Evolutionary conservation across 139 green algal species (phyloP).

Genomic region (Chlorella sorokiniana): DNA sequence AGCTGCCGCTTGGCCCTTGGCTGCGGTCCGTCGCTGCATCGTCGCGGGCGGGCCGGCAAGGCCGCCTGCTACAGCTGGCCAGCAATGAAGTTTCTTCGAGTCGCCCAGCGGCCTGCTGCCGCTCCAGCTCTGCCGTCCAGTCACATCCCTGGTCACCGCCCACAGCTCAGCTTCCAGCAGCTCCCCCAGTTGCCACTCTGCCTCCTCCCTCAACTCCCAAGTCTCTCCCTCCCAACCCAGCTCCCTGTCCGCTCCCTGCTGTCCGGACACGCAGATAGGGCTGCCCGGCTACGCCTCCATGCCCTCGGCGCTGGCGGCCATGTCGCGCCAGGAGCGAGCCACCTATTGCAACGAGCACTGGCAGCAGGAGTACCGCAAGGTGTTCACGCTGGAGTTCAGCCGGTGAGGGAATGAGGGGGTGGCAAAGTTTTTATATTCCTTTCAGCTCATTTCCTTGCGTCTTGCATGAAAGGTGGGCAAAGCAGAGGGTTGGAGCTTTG

Average conservation of each 20-base stretch:
- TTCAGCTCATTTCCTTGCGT: not conserved
- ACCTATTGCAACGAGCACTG: constrained; percentile 82
- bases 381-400: constrained; percentile 82
- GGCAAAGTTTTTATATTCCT: not conserved
- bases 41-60: too few species aligned
- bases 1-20: too few species aligned
- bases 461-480: not conserved
- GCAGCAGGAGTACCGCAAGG: constrained; percentile 55
- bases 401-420: not conserved
- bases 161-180: too few species aligned
- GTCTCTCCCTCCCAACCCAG: not conserved
- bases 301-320: constrained; percentile 48
- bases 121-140: too few species aligned
- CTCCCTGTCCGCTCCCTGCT: not conserved
- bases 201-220: not conserved
- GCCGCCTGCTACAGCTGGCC: too few species aligned
- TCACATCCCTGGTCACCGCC: too few species aligned
- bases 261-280: constrained; percentile 15
- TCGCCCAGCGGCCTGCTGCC: too few species aligned
- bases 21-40: not conserved
- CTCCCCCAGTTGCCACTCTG: too few species aligned
- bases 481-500: too few species aligned
- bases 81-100: too few species aligned
- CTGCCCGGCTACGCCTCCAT: constrained; percentile 69
- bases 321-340: constrained; percentile 60